Conservation (phyloP, 345 rosid species). For the Syzygium aromaticum region DNA sequence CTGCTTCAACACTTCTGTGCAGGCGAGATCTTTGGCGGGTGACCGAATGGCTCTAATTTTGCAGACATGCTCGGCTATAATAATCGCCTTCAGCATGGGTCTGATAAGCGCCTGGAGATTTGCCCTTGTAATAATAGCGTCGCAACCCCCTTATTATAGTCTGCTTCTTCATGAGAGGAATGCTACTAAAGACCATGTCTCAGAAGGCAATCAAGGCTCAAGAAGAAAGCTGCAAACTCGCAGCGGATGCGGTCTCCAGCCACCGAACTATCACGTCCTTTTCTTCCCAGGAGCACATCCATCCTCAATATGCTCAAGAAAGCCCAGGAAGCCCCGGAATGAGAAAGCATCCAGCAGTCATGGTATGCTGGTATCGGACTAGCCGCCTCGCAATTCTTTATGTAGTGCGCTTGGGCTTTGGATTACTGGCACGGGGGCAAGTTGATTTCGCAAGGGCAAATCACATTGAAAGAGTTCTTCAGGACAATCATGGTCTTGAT, state of each 20-base stretch:
- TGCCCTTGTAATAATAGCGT: slow-evolving; percentile 54
- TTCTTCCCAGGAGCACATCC: slow-evolving; percentile 47
- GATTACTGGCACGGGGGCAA: slow-evolving; percentile 64
- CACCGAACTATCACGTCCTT: slow-evolving; percentile 54
- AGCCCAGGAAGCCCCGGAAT: slow-evolving; percentile 33
- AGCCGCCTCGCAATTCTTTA: slow-evolving; percentile 31
- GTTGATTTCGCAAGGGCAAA: slow-evolving; percentile 34
- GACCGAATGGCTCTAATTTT: slow-evolving; percentile 39
- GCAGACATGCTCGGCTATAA: slow-evolving; percentile 49
- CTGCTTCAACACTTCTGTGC: neutral
- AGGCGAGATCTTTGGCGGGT: slow-evolving; percentile 38
- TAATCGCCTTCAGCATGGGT: slow-evolving; percentile 54
- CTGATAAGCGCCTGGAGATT: slow-evolving; percentile 51
- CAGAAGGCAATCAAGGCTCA: slow-evolving; percentile 46
- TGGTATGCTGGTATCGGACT: slow-evolving; percentile 54
- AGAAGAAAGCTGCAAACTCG: slow-evolving; percentile 47
- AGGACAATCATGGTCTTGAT: slow-evolving; percentile 53
- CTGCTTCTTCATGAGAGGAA: slow-evolving; percentile 29
- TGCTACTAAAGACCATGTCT: slow-evolving; percentile 35
- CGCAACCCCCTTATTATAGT: slow-evolving; percentile 42
- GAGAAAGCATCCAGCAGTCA: slow-evolving; percentile 46
- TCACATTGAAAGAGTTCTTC: slow-evolving; percentile 32
- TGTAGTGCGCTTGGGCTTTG: slow-evolving; percentile 37
- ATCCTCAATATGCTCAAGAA: slow-evolving; percentile 42
- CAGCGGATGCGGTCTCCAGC: slow-evolving; percentile 50